Evolutionary conservation across 2,329 filamentous ascomycete genomes (phyloP), one percentile per base, ranked within the genome.

Genomic region (Colletotrichum lentis): DNA sequence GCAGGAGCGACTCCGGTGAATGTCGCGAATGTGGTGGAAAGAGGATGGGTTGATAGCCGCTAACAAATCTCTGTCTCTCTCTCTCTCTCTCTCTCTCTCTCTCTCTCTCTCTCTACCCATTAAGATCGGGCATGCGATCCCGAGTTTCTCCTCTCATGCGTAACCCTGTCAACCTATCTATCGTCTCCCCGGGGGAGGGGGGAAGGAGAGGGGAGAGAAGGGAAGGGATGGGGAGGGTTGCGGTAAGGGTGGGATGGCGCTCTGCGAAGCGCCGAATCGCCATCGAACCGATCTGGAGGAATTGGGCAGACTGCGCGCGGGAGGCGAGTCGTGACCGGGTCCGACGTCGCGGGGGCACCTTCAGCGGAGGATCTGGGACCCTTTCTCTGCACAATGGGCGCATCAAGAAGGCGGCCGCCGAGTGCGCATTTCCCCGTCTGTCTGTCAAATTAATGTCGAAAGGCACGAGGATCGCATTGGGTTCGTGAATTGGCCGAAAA

Each of bases 191-290:
- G 8, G 7, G 31, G 31, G 31, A 35, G 31, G 31, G 31, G 27
- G 27, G 8, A 7, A 31, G 31, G 8, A 8, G 8, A 35, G 7
- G 7, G 31, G 2, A 35, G 31, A 7, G 27, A 31, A 31, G 27
- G 27, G 31, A 10, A 10, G 31, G 31, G 31, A 10, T 31, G 27
- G 10, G 39, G 18, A 6, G 43, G 54, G 31, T 54, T 54, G 43
- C 27, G 47, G 31, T 49, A 39, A 64, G 57, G 63, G 63, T 49
- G 63, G 63, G 57, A 65, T 65, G 57, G 62, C 53, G 54, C 62
- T 52, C 49, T 61, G 55, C 62, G 47, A 64, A 61, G 55, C 62
- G 47, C 47, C 47, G 62, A 49, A 60, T 20, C 60, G 57, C 57
- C 46, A 54, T 64, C 12, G 49, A 64, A 37, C 47, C 31, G 35